A percentile compares a stretch with the other conserved stretches of the same genome.
These are phyloP conservation scores for Penicillium canariense DNA, from an alignment of 495 filamentous ascomycete genomes.

Conservation along the genomic window DNA sequence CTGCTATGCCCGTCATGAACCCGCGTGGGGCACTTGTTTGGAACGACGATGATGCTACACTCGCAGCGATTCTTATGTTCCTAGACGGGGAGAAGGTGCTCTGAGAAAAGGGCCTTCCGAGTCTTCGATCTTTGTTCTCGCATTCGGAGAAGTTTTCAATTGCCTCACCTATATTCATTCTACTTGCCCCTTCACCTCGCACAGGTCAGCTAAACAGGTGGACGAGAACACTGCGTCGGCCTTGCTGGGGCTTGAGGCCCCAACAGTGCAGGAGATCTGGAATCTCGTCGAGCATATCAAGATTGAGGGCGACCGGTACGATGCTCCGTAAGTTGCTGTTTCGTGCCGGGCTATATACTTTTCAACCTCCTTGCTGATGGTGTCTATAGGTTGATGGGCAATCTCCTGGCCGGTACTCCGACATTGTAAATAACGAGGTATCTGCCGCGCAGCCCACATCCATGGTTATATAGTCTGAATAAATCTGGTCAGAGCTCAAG, in stretches of 20 bases:
- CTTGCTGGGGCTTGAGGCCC: constrained; percentile 41
- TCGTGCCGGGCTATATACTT: background rate
- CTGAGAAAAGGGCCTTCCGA: constrained; percentile 48
- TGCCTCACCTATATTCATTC: constrained; percentile 28
- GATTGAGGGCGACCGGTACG: constrained; percentile 11
- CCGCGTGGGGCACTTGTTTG: no score
- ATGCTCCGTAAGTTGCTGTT: constrained; percentile 6
- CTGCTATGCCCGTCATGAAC: no score
- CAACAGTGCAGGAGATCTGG: constrained; percentile 38
- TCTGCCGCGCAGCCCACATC: no score
- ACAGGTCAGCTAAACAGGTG: constrained; percentile 49
- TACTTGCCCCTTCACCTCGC: constrained; percentile 58
- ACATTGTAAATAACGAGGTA: no score
- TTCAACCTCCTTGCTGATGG: background rate
- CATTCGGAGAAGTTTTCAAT: no score
- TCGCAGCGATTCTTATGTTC: no score
- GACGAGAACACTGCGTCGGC: constrained; percentile 53
- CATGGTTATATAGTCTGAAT: no score
- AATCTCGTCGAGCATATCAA: constrained; percentile 8
- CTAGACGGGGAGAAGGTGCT: no score
- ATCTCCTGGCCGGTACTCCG: no score
- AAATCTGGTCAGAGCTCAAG: no score
- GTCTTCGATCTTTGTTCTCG: constrained; percentile 51
- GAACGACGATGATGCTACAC: no score
- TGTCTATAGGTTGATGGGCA: no score